Percentiles rank a stretch among this genome's conserved stretches.
phyloP scores from a whole-genome alignment of 1,139 yeast genomes.

The Pichia sp. region DNA sequence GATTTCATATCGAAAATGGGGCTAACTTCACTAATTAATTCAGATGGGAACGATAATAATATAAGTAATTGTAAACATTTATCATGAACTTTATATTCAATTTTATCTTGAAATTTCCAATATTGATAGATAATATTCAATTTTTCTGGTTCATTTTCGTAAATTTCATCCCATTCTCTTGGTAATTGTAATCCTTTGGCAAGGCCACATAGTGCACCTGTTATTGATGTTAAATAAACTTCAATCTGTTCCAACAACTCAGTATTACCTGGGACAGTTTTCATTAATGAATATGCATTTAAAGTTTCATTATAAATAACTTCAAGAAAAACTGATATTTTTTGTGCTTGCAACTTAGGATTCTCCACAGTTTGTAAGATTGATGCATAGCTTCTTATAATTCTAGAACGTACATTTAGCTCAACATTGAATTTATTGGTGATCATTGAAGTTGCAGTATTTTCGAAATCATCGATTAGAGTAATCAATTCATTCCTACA shows the following conservation, averaged over 20 bases:
- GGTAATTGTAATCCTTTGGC: constrained; percentile 62
- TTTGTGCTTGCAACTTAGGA: constrained; percentile 34
- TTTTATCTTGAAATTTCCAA: constrained; percentile 25
- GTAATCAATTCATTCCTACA: constrained; percentile 43
- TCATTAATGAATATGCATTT: constrained; percentile 1
- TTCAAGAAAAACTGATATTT: constrained; percentile 11
- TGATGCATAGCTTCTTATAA: constrained; percentile 55
- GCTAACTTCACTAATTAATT: background rate
- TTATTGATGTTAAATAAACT: constrained; percentile 7
- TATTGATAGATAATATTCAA: constrained; percentile 29
- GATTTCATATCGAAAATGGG: background rate
- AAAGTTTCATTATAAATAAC: constrained; percentile 11
- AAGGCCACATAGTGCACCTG: constrained; percentile 49
- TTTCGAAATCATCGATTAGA: constrained; percentile 47
- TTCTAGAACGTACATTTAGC: constrained; percentile 47
- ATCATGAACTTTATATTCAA: constrained; percentile 28
- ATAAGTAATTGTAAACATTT: constrained; percentile 28
- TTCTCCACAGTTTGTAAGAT: constrained; percentile 47
- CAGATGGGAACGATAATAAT: constrained; percentile 9
- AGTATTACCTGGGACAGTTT: background rate
- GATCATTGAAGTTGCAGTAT: constrained; percentile 46
- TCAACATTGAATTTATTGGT: constrained; percentile 38
- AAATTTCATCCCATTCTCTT: constrained; percentile 44
- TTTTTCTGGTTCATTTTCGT: constrained; percentile 25
- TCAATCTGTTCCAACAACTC: constrained; percentile 7